Evolutionary conservation across 2,329 filamentous ascomycete genomes (phyloP).

Genomic region (Pseudocercospora eumusae): DNA sequence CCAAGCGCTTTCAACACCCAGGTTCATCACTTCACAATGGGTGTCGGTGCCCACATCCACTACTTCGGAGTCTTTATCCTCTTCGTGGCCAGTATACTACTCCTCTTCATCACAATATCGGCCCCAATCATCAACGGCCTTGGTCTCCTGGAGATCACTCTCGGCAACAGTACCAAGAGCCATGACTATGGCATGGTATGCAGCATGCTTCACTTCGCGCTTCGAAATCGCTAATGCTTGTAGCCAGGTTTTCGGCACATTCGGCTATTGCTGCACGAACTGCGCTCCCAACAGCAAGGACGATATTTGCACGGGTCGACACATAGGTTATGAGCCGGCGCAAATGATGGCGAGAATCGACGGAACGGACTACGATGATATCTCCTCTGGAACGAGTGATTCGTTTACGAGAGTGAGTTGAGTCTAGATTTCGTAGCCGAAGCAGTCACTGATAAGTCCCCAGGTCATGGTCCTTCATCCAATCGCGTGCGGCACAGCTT

Average conservation of each 20-base stretch:
- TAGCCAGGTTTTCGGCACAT: slow-evolving; percentile 55
- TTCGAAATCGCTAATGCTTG: neutral
- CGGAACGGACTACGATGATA: slow-evolving; percentile 46
- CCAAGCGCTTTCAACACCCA: neutral
- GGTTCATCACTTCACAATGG: neutral
- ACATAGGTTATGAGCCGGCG: slow-evolving; percentile 60
- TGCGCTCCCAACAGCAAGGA: slow-evolving; percentile 15
- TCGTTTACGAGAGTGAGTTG: slow-evolving; percentile 17
- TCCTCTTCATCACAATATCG: slow-evolving; percentile 61
- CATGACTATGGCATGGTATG: slow-evolving; percentile 43
- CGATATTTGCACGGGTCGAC: slow-evolving; percentile 52
- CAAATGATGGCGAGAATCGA: slow-evolving; percentile 47
- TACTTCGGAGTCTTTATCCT: slow-evolving; percentile 21
- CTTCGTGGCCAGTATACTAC: slow-evolving; percentile 56
- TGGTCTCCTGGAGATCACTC: slow-evolving; percentile 55
- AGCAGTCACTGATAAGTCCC: neutral
- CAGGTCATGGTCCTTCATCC: slow-evolving; percentile 63
- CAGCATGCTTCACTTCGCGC: neutral
- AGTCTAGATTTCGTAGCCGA: neutral
- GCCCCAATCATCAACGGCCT: slow-evolving; percentile 60
- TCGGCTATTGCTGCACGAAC: slow-evolving; percentile 58
- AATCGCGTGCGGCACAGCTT: slow-evolving; percentile 58
- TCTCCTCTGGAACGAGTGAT: slow-evolving; percentile 45
- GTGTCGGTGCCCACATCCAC: slow-evolving; percentile 3
- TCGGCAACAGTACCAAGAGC: slow-evolving; percentile 43